Conservation (phyloP, 2,329 filamentous ascomycete species). For the Aplosporella prunicola region DNA sequence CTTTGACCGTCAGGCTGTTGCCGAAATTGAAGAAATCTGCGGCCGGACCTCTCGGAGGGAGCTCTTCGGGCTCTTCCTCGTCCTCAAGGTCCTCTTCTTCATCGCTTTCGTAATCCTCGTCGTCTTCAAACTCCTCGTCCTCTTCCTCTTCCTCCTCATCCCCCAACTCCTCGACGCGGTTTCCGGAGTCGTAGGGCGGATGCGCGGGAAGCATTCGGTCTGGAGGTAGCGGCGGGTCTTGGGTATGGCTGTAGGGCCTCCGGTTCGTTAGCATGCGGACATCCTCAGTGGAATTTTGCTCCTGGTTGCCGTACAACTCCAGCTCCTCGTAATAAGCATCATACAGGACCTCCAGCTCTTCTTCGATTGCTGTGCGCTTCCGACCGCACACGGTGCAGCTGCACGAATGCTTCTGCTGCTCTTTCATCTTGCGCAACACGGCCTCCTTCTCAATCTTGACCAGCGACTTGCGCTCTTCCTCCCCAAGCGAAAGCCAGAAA, state of each 20-base stretch:
- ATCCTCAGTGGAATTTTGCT: constrained; percentile 54
- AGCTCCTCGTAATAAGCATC: constrained; percentile 98
- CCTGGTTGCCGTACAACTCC: constrained; percentile 89
- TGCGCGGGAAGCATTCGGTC: constrained; percentile 46
- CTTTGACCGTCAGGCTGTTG: constrained; percentile 91
- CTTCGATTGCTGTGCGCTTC: constrained; percentile 93
- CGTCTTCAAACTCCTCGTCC: constrained; percentile 43
- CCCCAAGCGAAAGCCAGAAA: constrained; percentile 90
- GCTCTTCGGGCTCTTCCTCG: constrained; percentile 55
- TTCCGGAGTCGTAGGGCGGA: constrained; percentile 59
- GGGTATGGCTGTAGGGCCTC: constrained; percentile 10
- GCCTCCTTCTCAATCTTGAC: constrained; percentile 99
- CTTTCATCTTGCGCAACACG: constrained; percentile 98
- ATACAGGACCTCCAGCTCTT: constrained; percentile 93
- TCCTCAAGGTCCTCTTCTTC: constrained; percentile 53
- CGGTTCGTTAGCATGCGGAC: constrained; percentile 58
- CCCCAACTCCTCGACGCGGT: constrained; percentile 51
- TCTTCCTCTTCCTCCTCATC: constrained; percentile 48
- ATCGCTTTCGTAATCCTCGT: constrained; percentile 44
- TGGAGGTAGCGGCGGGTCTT: constrained; percentile 40
- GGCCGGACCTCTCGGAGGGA: constrained; percentile 54
- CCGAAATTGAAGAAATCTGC: constrained; percentile 95
- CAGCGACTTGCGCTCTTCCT: constrained; percentile 87
- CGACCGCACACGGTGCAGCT: constrained; percentile 95
- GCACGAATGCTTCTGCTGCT: constrained; percentile 98